phyloP scores from a whole-genome alignment of 768 basidiomycete genomes.

The Suillus sp. region DNA sequence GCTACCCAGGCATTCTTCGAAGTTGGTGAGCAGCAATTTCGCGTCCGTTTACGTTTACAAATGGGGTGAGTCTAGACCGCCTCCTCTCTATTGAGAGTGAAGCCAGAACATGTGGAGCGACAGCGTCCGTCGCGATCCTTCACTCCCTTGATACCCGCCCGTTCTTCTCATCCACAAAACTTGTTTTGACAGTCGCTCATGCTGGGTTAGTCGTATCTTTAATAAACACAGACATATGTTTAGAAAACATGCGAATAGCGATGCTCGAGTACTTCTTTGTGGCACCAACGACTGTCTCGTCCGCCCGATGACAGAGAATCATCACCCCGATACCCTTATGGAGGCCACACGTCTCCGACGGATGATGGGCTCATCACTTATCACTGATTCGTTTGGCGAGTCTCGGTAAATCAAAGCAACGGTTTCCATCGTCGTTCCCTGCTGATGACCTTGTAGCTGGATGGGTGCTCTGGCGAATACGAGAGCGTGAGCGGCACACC shows the following conservation, averaged over 20 bases:
- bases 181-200: constrained; percentile 89
- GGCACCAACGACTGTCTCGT: constrained; percentile 71
- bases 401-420: constrained; percentile 53
- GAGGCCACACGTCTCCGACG: constrained; percentile 84
- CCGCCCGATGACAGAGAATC: constrained; percentile 89
- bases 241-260: constrained; percentile 46
- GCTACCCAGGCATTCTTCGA: constrained; percentile 87
- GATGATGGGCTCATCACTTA: constrained; percentile 87
- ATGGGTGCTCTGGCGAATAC: constrained; percentile 96
- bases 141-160: constrained; percentile 86
- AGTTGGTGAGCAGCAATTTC: constrained; percentile 43
- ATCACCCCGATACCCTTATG: constrained; percentile 90
- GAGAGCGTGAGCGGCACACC: constrained; percentile 58
- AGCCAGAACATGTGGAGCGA: constrained; percentile 82
- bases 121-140: constrained; percentile 88
- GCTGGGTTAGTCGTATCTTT: constrained; percentile 62
- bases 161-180: constrained; percentile 76
- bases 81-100: constrained; percentile 67
- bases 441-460: constrained; percentile 56
- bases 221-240: not conserved
- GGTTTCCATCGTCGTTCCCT: constrained; percentile 1
- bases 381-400: constrained; percentile 95
- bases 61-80: constrained; percentile 52
- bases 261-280: constrained; percentile 87
- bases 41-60: constrained; percentile 10